Conservation (phyloP, 768 basidiomycete species). For the Naganishia vishniacii region DNA sequence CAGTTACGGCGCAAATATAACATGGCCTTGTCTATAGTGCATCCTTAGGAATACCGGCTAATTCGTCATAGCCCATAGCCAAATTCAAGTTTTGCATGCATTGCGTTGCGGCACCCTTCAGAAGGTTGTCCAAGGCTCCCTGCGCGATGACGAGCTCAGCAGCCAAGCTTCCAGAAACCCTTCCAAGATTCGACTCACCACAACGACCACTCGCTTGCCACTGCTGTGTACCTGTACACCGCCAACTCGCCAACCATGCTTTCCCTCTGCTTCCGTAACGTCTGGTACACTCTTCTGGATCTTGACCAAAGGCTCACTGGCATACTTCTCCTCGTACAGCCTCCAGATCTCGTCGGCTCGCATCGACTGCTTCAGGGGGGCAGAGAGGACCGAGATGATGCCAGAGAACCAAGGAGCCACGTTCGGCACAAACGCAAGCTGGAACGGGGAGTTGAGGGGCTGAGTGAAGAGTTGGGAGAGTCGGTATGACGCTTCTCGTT, state of each 20-base stretch:
- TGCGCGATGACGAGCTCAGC: slow-evolving; percentile 37
- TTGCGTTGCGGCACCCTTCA: slow-evolving; percentile 99
- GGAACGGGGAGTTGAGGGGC: slow-evolving; percentile 42
- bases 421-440: slow-evolving; percentile 76
- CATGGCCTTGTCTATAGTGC: slow-evolving; percentile 40
- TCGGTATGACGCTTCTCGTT: slow-evolving; percentile 85
- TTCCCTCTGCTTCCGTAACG: slow-evolving; percentile 67
- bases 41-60: slow-evolving; percentile 63
- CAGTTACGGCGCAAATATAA: no score
- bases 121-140: slow-evolving; percentile 91
- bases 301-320: slow-evolving; percentile 64
- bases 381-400: slow-evolving; percentile 78
- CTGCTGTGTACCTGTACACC: slow-evolving; percentile 88
- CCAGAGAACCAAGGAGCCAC: slow-evolving; percentile 96
- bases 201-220: slow-evolving; percentile 87
- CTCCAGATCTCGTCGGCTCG: slow-evolving; percentile 65
- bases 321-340: slow-evolving; percentile 74
- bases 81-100: slow-evolving; percentile 90
- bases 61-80: slow-evolving; percentile 79
- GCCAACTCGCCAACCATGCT: slow-evolving; percentile 85
- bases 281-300: slow-evolving; percentile 64
- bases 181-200: slow-evolving; percentile 55
- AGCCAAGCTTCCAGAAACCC: background rate
- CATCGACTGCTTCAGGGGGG: slow-evolving; percentile 66
- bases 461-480: slow-evolving; percentile 59